Percentiles rank a stretch among this genome's conserved stretches.
These are phyloP conservation scores for Musa acuminata DNA, from an alignment of 176 grass and related monocot species.

Conservation along the genomic window DNA sequence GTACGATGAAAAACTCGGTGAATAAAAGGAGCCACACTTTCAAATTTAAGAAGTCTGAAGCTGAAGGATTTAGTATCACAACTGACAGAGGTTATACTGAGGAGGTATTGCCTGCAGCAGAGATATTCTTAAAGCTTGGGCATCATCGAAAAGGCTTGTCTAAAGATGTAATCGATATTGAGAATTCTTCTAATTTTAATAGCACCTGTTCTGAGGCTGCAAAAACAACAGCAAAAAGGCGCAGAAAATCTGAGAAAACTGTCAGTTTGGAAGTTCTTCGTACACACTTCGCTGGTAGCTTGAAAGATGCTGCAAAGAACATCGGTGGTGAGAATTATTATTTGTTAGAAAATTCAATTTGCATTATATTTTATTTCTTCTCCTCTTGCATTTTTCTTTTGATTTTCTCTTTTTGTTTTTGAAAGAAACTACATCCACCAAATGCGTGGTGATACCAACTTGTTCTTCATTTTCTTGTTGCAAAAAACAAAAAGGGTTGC, in stretches of 20 bases:
- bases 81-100: background rate
- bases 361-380: slow-evolving; percentile 14
- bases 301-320: slow-evolving; percentile 93
- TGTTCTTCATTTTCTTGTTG: too few species aligned
- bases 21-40: background rate
- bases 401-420: background rate
- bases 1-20: background rate
- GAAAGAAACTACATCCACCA: background rate
- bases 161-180: background rate
- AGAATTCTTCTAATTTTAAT: slow-evolving; percentile 15
- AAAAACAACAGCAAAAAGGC: slow-evolving; percentile 49
- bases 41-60: slow-evolving; percentile 24
- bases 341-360: slow-evolving; percentile 25
- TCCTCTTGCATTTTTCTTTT: slow-evolving; percentile 17
- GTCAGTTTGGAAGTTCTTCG: slow-evolving; percentile 80
- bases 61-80: slow-evolving; percentile 13
- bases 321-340: slow-evolving; percentile 59
- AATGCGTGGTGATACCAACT: background rate
- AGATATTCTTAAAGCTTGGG: background rate
- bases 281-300: slow-evolving; percentile 81
- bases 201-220: slow-evolving; percentile 23
- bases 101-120: slow-evolving; percentile 16
- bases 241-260: slow-evolving; percentile 65
- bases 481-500: too few species aligned
- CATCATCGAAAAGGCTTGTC: slow-evolving; percentile 16